Base-by-base conservation (phyloP, 257 asterid genomes). In the Vinca minor region DNA sequence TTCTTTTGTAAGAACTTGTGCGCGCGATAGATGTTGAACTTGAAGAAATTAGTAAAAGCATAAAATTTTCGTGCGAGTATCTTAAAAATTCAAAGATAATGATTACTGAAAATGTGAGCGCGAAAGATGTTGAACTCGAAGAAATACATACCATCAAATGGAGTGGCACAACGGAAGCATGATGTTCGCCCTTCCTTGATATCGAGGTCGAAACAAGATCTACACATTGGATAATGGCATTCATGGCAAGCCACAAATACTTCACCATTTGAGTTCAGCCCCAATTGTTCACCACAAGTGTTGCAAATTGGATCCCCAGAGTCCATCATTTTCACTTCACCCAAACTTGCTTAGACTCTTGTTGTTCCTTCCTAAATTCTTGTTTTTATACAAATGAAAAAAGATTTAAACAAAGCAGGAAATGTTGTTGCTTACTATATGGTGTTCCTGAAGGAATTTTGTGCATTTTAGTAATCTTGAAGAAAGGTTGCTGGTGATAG, bases 181-280 rank as follows among this genome's bases (percentile, higher is more conserved):
- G 87, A 50, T 11, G 55, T 78, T 18, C 85, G 81, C 8, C 91
- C 95, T 71, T 89, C 85, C 73, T 83, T 85, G 87, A 87, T 78
- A 9, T 92, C 98, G 23, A 70, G 74, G 31, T 85, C 91, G 23
- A 87, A 13, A 41, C 98, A 92, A 46, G 81, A 77, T 59, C 71
- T 82, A 81, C 98, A 92, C 14, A 89, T 61, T 48, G 96, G 88
- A 47, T 77, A 77, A 35, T 81, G 76, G 79, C 98, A 92, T 28
- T 87, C 94, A 32, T 78, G 84, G 59, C 98, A 92, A 65, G 89
- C 88, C 62, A 87, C 86, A 70, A 89, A 87, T 25, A 80, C 83
- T 67, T 83, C 87, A 9, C 95, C 96, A 12, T 73, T 74, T 4
- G 88, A 46, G 53, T 56, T 67, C 26, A 84, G 55, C 10, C 88